Evolutionary conservation across 345 rosid species (phyloP).

Genomic region (Eucalyptus victrix): DNA sequence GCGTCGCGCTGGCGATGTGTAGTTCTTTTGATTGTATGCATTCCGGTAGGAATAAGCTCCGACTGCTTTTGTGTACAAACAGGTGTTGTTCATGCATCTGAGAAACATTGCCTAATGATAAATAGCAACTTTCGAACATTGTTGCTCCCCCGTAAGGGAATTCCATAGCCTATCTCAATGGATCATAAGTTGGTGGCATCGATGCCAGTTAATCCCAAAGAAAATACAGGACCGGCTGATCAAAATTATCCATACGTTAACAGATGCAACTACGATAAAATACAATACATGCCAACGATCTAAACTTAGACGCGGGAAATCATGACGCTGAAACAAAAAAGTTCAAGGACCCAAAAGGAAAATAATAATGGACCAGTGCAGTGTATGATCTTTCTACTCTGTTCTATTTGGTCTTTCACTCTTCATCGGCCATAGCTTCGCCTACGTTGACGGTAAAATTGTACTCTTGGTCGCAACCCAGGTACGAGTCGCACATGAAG

Average conservation of each 20-base stretch:
- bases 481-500: constrained; percentile 83
- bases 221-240: not conserved
- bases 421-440: constrained; percentile 26
- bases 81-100: not conserved
- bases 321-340: not conserved
- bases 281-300: not conserved
- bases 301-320: not conserved
- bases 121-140: not conserved
- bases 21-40: not conserved
- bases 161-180: not conserved
- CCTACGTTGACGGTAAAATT: constrained; percentile 43
- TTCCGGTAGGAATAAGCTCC: not conserved
- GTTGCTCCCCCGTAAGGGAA: not conserved
- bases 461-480: constrained; percentile 91
- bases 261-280: not conserved
- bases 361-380: not conserved
- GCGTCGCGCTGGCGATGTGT: not conserved
- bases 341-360: not conserved
- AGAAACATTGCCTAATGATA: not conserved
- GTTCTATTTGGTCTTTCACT: not conserved
- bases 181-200: not conserved
- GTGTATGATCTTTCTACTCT: not conserved
- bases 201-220: not conserved
- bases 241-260: not conserved
- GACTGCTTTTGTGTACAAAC: not conserved